Evolutionary conservation across 228 moss, liverwort and hornwort genomes (phyloP), one percentile per base, ranked within the genome.

Genomic region (Sphagnum fallax): DNA sequence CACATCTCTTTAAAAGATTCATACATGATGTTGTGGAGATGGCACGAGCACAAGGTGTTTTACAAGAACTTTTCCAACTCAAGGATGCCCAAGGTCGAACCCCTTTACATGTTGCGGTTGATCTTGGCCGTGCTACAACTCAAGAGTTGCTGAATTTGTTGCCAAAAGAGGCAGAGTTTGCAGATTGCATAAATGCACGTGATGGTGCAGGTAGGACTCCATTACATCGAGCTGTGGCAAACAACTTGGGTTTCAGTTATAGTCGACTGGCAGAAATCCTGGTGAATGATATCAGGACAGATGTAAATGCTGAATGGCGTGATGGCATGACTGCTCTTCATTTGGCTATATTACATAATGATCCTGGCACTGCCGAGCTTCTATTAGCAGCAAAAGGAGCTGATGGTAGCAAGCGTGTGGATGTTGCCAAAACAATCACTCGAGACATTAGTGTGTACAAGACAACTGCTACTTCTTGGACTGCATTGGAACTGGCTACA

Each of bases 131-230:
- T 5, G 48, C 67, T 32, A 52, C 52, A 60, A 65, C 68, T 1
- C 65, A 78, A 63, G n/a, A 51, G 0, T n/a, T 75, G 18, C 50
- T 73, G 5, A 57, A 48, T 47, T 10, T 8, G 52, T 70, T 18
- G 60, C 59, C 50, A 47, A 52, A 5, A 9, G 16, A 47, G 18
- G 49, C 48, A 64, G 63, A 69, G 8, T 69, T n/a, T 48, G 48
- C 73, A 48, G 73, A 72, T 16, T 73, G 79, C 47, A 67, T 82
- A 50, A 73, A 82, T 67, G 64, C 69, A 16, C 63, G 12, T 49
- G 82, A 82, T 18, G 66, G 51, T 53, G 75, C 67, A 7, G 79
- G 82, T 14, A 67, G 79, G 70, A 82, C 82, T 16, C 16, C 65
- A 8, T 49, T 70, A 47, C 69, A 75, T 47, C 72, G 78, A 53